Base-by-base conservation (phyloP, 106 monocot genomes). In the Dactylorhiza incarnata region DNA sequence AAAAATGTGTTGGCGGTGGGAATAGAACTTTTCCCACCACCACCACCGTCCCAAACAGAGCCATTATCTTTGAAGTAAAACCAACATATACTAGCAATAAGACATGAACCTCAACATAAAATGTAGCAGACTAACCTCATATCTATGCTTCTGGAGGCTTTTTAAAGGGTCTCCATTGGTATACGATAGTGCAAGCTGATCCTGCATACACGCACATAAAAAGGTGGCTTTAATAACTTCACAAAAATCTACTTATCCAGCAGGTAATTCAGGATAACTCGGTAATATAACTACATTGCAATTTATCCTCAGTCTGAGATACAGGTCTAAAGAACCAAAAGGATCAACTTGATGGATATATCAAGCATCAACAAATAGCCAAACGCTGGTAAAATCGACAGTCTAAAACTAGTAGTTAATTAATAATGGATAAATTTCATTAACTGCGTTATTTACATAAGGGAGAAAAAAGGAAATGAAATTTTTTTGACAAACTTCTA, bases 141-240 rank as follows among this genome's bases (percentile, higher is more conserved):
- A 83, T 82, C 90, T 90, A 74, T 96, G 87, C 66, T 61, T 73
- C 52, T 84, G 78, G 49, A 79, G 79, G 72, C 59, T 89, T 53
- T 79, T 76, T 73, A 80, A 83, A 69, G 76, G 76, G 73, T 85
- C 75, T 13, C 68, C 72, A 43, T 68, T 76, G 56, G 78, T 81
- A 85, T 77, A 85, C 13, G 75, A 65, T 54, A 85, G 55, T 23
- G 80, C 82, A 85, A 86, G 76, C 25, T 83, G 65, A 63, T 82
- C 83, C 87, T 87, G 79, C 47, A 75, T 46, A 6, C n/a, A 46
- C 12, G 45, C 17, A 46, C 16, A 69, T 37, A 37, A 68, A 68
- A 69, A 46, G 69, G 6, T 1, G n/a, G 17, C 6, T 46, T 69
- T 45, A 69, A 69, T 7, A 26, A 29, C 69, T 45, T 2, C 45